These are phyloP conservation scores for Metschnikowia dekortorum DNA, from an alignment of 805 yeast genomes.

Conservation along the genomic window DNA sequence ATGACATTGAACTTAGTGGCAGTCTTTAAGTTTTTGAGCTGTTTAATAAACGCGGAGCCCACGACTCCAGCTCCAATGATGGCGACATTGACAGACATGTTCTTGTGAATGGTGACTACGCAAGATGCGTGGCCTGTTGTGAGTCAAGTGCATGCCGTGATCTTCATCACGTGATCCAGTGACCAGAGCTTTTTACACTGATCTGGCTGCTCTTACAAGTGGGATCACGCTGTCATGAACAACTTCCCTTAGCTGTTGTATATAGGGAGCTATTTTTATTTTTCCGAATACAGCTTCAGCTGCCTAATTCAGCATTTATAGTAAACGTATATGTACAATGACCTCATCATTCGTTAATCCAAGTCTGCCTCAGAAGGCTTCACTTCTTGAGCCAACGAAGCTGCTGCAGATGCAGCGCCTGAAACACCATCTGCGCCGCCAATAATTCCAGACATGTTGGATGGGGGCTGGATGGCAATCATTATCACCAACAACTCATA, in stretches of 20 bases:
- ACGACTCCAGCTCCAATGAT: slow-evolving; percentile 85
- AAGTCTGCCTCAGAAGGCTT: slow-evolving; percentile 18
- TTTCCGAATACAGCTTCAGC: background rate
- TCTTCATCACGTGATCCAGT: background rate
- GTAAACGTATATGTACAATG: slow-evolving; percentile 3
- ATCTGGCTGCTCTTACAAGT: too few relatives aligned
- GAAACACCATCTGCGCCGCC: slow-evolving; percentile 27
- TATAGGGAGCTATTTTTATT: too few relatives aligned
- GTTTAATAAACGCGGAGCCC: slow-evolving; percentile 86
- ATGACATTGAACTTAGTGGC: slow-evolving; percentile 70
- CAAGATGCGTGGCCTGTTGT: background rate
- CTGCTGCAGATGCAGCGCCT: slow-evolving; percentile 24
- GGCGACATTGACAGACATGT: slow-evolving; percentile 41
- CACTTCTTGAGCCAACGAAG: slow-evolving; percentile 22
- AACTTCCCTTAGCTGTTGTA: too few relatives aligned
- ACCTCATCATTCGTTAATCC: slow-evolving; percentile 11
- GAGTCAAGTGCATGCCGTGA: background rate
- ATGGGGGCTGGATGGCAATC: slow-evolving; percentile 89
- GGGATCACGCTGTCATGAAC: too few relatives aligned
- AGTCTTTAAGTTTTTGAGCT: slow-evolving; percentile 61
- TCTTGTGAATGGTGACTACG: background rate
- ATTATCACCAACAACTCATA: slow-evolving; percentile 81
- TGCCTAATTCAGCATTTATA: background rate
- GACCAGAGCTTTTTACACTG: background rate
- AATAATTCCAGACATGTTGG: slow-evolving; percentile 65